Base-by-base conservation (phyloP, 2,329 filamentous ascomycete genomes). In the Apiospora koreana region DNA sequence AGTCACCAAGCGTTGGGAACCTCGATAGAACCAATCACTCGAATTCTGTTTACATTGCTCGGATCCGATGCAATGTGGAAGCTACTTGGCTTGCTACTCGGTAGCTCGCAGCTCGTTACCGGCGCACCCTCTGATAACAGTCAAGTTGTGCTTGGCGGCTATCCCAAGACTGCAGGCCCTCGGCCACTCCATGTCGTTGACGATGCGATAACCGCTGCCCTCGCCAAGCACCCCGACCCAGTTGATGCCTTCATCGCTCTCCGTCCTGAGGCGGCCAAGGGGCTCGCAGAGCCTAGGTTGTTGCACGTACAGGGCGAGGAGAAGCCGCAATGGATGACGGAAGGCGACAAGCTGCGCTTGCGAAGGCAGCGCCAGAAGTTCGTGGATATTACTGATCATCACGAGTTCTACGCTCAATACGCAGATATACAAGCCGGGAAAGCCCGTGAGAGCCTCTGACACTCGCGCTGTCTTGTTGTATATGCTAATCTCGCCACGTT, bases 291-390 rank as follows among this genome's bases (percentile, higher is more conserved):
- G 72, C 81, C 83, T 70, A 89, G 83, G 75, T 81, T 92, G 31
- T 88, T 93, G 71, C 89, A 93, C 80, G 80, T 92, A 35, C 84
- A 84, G n/a, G 89, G 88, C 14, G 87, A 88, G 68, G 85, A 90
- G 73, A 89, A 65, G 58, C 71, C 87, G 42, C 81, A 84, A 82
- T 91, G 89, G 88, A 86, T 92, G 62, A 91, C 88, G 0, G 90
- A 93, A 69, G 70, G 92, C 48, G 89, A 93, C 80, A 94, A 94
- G 81, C 91, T 92, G 88, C 86, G 85, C 72, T 81, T 94, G 65
- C 87, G 89, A 75, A 83, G 89, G 75, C 87, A 90, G 78, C 89
- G 90, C 71, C 85, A 87, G 75, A 92, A 90, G 78, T 94, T 94
- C 82, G 91, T 92, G 82, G 92, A 94, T 79, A 89, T 94, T 73